phyloP scores from a whole-genome alignment of 1,284 basidiomycete genomes.

The Malassezia sympodialis region DNA sequence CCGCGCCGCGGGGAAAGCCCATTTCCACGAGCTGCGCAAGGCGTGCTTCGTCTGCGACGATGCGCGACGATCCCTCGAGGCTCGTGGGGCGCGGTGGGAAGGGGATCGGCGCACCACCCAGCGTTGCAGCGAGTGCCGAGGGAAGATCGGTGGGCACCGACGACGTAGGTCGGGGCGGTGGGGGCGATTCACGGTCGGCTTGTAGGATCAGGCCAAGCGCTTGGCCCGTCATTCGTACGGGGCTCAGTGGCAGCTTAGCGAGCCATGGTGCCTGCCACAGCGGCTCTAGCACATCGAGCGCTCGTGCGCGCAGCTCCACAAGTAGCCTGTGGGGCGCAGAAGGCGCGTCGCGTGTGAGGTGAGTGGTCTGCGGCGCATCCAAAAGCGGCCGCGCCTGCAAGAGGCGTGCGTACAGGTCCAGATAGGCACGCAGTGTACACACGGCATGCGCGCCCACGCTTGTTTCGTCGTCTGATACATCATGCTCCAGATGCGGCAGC shows the following conservation, averaged over 20 bases:
- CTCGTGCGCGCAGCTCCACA: slow-evolving; percentile 64
- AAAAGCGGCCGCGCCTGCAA: slow-evolving; percentile 64
- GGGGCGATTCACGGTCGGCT: slow-evolving; percentile 55
- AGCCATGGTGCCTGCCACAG: slow-evolving; percentile 83
- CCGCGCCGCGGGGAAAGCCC: slow-evolving; percentile 82
- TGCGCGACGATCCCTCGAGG: not conserved
- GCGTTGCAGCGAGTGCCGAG: slow-evolving; percentile 16
- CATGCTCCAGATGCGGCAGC: not conserved
- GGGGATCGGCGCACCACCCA: slow-evolving; percentile 16
- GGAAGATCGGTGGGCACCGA: slow-evolving; percentile 4
- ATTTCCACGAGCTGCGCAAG: slow-evolving; percentile 81
- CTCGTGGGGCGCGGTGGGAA: not conserved
- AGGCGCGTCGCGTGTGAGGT: slow-evolving; percentile 50
- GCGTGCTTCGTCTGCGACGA: slow-evolving; percentile 49
- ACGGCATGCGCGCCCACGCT: slow-evolving; percentile 57
- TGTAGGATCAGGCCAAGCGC: slow-evolving; percentile 70
- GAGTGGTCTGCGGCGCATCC: slow-evolving; percentile 71
- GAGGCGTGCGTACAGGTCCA: slow-evolving; percentile 67
- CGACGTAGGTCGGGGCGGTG: not conserved
- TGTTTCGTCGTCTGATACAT: not conserved
- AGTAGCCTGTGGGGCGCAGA: slow-evolving; percentile 64
- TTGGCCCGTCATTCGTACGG: slow-evolving; percentile 60
- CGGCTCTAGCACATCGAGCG: slow-evolving; percentile 60
- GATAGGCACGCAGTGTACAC: slow-evolving; percentile 67
- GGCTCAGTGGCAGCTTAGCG: slow-evolving; percentile 56